phyloP scores from a whole-genome alignment of 331 rosid species.

The Prunus yedoensis region DNA sequence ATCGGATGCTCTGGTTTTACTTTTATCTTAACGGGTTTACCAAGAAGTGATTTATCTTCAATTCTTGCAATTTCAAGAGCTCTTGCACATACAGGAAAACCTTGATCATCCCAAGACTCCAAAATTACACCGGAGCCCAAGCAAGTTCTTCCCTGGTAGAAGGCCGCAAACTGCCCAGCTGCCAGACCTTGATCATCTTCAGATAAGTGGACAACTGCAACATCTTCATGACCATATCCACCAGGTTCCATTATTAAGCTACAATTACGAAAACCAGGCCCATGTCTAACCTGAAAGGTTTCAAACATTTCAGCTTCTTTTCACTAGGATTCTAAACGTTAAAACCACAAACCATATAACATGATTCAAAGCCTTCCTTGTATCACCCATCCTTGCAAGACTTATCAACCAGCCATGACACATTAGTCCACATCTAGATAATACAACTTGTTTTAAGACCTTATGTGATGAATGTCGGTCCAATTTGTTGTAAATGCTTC shows the following conservation, averaged over 20 bases:
- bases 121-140: constrained; percentile 88
- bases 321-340: not conserved
- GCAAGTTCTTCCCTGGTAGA: constrained; percentile 72
- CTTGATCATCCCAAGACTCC: constrained; percentile 85
- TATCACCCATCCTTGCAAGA: not conserved
- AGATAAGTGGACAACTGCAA: constrained; percentile 64
- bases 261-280: constrained; percentile 74
- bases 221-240: constrained; percentile 41
- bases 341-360: not conserved
- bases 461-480: not conserved
- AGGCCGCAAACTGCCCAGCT: constrained; percentile 91
- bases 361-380: not conserved
- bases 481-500: not conserved
- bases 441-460: not conserved
- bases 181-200: constrained; percentile 97
- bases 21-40: constrained; percentile 88
- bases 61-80: constrained; percentile 77
- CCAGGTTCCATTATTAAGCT: constrained; percentile 52
- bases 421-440: not conserved
- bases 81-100: constrained; percentile 76
- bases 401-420: not conserved
- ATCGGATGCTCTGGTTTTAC: constrained; percentile 49
- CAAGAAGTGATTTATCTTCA: constrained; percentile 78
- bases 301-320: constrained; percentile 15
- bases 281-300: constrained; percentile 84